Evolutionary conservation across 192 early-diverging fungal species (phyloP).

Genomic region (Lobosporangium transversale): DNA sequence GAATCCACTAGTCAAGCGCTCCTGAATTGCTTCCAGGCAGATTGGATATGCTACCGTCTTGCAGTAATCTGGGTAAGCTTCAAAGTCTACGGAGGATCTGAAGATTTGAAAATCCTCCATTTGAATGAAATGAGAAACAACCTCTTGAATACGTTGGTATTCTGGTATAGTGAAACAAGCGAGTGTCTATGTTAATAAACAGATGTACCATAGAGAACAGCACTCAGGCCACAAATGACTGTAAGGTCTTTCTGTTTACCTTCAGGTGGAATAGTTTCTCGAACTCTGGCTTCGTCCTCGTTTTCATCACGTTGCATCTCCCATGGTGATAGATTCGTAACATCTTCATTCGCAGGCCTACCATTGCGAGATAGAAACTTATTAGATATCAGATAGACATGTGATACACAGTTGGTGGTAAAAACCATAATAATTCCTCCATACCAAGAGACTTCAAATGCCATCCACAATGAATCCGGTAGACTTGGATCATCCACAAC

Average conservation of each 20-base stretch:
- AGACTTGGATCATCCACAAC: conserved; percentile 52
- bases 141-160: conserved; percentile 51
- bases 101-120: conserved; percentile 64
- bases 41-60: conserved; percentile 75
- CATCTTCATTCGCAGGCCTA: conserved; percentile 39
- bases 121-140: conserved; percentile 54
- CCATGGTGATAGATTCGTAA: conserved; percentile 49
- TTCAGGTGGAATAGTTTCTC: conserved; percentile 54
- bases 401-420: neutral
- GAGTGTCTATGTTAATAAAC: no score
- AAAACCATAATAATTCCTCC: neutral
- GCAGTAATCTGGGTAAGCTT: conserved; percentile 71
- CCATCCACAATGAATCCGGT: conserved; percentile 61
- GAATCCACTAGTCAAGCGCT: conserved; percentile 65
- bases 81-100: conserved; percentile 69
- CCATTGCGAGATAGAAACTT: neutral
- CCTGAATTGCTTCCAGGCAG: conserved; percentile 68
- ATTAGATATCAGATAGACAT: no score
- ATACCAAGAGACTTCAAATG: conserved; percentile 62
- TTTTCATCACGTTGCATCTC: conserved; percentile 49
- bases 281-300: conserved; percentile 14
- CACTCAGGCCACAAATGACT: no score
- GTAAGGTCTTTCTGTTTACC: no score
- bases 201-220: no score
- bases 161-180: conserved; percentile 4